Evolutionary conservation across 148 eudicot genomes (phyloP).

Genomic region (Chenopodium quinoa): DNA sequence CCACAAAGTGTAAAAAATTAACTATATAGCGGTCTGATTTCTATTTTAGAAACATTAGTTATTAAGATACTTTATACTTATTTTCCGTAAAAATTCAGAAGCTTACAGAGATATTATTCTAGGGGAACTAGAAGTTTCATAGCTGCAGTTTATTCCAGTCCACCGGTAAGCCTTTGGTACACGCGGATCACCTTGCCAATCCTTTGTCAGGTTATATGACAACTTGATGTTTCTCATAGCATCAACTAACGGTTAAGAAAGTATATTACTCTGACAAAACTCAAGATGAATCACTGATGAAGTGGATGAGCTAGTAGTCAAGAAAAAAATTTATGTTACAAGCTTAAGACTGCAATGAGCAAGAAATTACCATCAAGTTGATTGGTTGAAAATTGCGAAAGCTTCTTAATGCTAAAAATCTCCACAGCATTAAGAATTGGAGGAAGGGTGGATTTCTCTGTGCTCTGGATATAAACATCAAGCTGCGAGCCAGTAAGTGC

Average conservation of each 20-base stretch:
- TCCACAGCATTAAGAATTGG: constrained; percentile 41
- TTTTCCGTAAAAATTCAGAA: not conserved
- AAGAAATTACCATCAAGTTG: constrained; percentile 17
- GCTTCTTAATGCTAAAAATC: constrained; percentile 18
- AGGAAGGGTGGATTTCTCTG: constrained; percentile 28
- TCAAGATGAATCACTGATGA: too few relatives aligned
- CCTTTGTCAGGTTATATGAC: constrained; percentile 25
- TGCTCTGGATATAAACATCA: constrained; percentile 5
- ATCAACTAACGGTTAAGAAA: not conserved
- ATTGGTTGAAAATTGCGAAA: constrained; percentile 15
- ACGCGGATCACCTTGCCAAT: constrained; percentile 64
- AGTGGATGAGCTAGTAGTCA: too few relatives aligned
- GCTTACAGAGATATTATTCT: constrained; percentile 32
- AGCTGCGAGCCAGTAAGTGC: constrained; percentile 2
- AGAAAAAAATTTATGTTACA: too few relatives aligned
- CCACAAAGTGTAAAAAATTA: not conserved
- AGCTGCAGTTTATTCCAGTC: constrained; percentile 42
- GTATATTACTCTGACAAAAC: too few relatives aligned
- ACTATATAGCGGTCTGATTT: not conserved
- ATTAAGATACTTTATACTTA: too few relatives aligned
- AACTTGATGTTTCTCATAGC: constrained; percentile 35
- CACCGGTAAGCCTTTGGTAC: constrained; percentile 32
- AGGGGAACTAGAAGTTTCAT: constrained; percentile 11
- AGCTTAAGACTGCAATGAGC: too few relatives aligned
- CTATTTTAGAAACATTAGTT: too few relatives aligned